phyloP scores from a whole-genome alignment of 768 basidiomycete genomes.

The Cystobasidium ongulense region DNA sequence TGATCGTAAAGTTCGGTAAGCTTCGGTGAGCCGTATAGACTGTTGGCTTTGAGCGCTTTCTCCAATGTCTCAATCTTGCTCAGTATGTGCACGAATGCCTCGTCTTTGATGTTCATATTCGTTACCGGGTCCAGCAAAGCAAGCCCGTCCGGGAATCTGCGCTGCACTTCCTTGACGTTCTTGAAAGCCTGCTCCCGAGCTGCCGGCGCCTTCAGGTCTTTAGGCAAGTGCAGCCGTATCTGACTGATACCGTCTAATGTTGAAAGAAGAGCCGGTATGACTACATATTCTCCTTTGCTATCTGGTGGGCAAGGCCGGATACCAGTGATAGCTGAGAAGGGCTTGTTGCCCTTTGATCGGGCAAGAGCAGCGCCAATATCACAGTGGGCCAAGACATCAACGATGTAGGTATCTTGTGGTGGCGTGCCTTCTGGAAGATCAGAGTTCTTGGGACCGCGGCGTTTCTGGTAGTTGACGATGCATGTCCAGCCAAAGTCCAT shows the following conservation, averaged over 20 bases:
- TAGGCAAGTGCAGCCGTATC: constrained; percentile 76
- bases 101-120: constrained; percentile 93
- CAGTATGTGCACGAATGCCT: constrained; percentile 77
- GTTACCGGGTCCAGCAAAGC: constrained; percentile 78
- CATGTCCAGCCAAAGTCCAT: constrained; percentile 95
- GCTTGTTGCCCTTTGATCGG: constrained; percentile 52
- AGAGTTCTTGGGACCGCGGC: constrained; percentile 55
- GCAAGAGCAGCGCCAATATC: constrained; percentile 56
- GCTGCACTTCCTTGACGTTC: constrained; percentile 80
- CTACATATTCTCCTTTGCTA: constrained; percentile 69
- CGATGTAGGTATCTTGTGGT: constrained; percentile 72
- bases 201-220: constrained; percentile 69
- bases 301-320: constrained; percentile 65
- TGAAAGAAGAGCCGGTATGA: constrained; percentile 78
- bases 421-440: constrained; percentile 63
- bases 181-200: constrained; percentile 80
- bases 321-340: constrained; percentile 54
- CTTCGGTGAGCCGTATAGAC: constrained; percentile 67
- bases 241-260: constrained; percentile 79
- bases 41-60: constrained; percentile 67
- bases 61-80: constrained; percentile 91
- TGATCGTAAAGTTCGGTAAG: constrained; percentile 72
- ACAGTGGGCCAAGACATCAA: constrained; percentile 81
- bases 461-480: constrained; percentile 83
- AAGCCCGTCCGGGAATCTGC: constrained; percentile 79